Conservation (phyloP, 2,329 filamentous ascomycete genomes). For the Cercospora sp. region DNA sequence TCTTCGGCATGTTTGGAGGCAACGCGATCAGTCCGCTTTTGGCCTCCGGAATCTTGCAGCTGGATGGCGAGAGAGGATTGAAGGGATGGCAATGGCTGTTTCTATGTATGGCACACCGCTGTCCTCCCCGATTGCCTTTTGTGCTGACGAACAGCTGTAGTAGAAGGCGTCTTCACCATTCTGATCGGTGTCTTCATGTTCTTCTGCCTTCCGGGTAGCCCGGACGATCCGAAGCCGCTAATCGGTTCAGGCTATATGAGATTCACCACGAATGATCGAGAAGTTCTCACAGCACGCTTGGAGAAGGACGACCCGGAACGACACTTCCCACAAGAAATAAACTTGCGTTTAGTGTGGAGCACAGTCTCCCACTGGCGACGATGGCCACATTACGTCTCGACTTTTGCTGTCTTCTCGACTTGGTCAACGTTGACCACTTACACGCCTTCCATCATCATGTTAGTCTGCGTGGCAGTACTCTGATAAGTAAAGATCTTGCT, state of each 20-base stretch:
- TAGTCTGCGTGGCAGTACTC: neutral
- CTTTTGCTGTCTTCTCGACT: slow-evolving; percentile 54
- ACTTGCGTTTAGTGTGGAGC: slow-evolving; percentile 4
- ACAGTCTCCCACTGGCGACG: slow-evolving; percentile 11
- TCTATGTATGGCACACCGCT: neutral
- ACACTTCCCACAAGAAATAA: neutral
- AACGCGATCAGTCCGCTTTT: slow-evolving; percentile 11
- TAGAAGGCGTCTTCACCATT: slow-evolving; percentile 9
- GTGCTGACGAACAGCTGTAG: neutral
- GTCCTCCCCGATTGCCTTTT: neutral
- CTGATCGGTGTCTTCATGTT: slow-evolving; percentile 1
- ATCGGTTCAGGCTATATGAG: slow-evolving; percentile 1
- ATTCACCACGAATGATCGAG: slow-evolving; percentile 1
- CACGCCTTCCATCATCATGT: slow-evolving; percentile 46
- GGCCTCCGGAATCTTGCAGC: slow-evolving; percentile 8
- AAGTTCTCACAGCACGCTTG: neutral
- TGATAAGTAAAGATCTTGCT: neutral
- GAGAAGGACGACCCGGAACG: neutral
- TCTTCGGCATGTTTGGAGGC: slow-evolving; percentile 12
- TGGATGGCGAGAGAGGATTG: neutral
- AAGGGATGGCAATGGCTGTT: slow-evolving; percentile 15
- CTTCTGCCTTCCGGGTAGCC: slow-evolving; percentile 8
- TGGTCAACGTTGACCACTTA: slow-evolving; percentile 56
- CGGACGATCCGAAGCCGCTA: slow-evolving; percentile 9
- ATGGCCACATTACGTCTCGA: slow-evolving; percentile 29